A percentile compares a stretch with the other conserved stretches of the same genome.
Conservation (phyloP, 164 flowering plant genomes). For the Euptelea pleiosperma region DNA sequence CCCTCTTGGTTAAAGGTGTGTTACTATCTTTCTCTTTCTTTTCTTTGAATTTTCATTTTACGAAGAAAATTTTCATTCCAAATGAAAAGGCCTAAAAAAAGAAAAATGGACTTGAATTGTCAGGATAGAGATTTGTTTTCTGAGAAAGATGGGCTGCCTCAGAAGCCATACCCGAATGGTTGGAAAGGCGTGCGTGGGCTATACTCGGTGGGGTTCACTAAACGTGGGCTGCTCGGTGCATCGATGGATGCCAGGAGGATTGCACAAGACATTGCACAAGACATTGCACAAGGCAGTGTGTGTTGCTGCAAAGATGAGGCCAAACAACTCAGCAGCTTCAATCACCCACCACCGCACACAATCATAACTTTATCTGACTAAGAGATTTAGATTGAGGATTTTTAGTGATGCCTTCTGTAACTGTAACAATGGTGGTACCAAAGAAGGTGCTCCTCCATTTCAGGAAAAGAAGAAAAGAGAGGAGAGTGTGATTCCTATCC, state of each 20-base stretch:
- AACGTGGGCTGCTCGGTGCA: conserved; percentile 62
- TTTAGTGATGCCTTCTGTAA: background rate
- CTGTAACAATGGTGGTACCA: conserved; percentile 8
- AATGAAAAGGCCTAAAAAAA: too few relatives aligned
- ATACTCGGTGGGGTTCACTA: conserved; percentile 67
- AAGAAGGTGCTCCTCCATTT: conserved; percentile 7
- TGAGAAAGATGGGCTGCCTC: conserved; percentile 51
- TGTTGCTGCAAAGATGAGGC: conserved; percentile 36
- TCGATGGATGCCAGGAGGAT: conserved; percentile 58
- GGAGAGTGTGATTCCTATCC: background rate
- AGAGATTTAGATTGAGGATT: too few relatives aligned
- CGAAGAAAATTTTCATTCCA: too few relatives aligned
- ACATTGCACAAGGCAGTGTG: conserved; percentile 61
- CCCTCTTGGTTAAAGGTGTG: conserved; percentile 82
- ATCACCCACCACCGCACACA: conserved; percentile 1
- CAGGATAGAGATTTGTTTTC: conserved; percentile 51
- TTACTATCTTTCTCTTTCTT: background rate
- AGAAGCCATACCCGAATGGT: conserved; percentile 48
- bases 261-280: conserved; percentile 56
- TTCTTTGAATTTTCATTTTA: background rate
- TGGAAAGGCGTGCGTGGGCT: conserved; percentile 69
- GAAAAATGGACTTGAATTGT: background rate
- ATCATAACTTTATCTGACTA: too few relatives aligned
- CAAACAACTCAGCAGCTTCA: conserved; percentile 18
- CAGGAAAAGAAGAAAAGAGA: conserved; percentile 5